Evolutionary conservation across 768 basidiomycete species (phyloP), one percentile per base, ranked within the genome.

Genomic region (Lactifluus subvellereus): DNA sequence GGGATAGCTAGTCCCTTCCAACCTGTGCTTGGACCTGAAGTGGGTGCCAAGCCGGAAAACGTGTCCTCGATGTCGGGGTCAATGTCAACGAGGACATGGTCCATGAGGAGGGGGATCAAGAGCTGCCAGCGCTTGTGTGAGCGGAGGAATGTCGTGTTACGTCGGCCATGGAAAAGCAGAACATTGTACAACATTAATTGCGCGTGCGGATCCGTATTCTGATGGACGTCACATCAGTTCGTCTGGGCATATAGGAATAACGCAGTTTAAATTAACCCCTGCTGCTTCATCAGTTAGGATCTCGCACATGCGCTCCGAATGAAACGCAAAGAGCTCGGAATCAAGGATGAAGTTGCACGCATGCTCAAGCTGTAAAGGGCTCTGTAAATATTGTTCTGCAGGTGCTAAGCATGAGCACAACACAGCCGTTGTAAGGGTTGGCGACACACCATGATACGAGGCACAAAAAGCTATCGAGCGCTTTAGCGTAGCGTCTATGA

Each of bases 231-330:
- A 22, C 16, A 33, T 48, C 30, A 61, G 51, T 53, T 47, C 13
- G 40, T 42, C 43, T 10, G 42, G 59, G 64, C 37, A 49, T 16
- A 52, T 7, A 1, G 20, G 27, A 53, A 11, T 38, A 6, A 53
- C 7, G 49, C 35, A 22, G 18, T 16, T 8, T 8, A 14, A 33
- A 54, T 85, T 70, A 71, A 93, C 89, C 70, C 79, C 78, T 71
- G 82, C 80, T 13, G 83, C 82, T 68, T 91, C 86, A 53, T 86
- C 80, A 42, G 88, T 77, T 53, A 94, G 77, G 47, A 89, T 81
- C 67, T 92, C 89, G 59, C 87, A 84, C 91, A 95, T 95, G 38
- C 96, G 79, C 71, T 94, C 94, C 3, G 91, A 94, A 73, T 98
- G 94, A 70, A 90, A 95, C 2, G 82, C 74, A 69, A 98, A 97